Base-by-base conservation (phyloP, 495 filamentous ascomycete genomes). In the Aspergillus ellipticus region DNA sequence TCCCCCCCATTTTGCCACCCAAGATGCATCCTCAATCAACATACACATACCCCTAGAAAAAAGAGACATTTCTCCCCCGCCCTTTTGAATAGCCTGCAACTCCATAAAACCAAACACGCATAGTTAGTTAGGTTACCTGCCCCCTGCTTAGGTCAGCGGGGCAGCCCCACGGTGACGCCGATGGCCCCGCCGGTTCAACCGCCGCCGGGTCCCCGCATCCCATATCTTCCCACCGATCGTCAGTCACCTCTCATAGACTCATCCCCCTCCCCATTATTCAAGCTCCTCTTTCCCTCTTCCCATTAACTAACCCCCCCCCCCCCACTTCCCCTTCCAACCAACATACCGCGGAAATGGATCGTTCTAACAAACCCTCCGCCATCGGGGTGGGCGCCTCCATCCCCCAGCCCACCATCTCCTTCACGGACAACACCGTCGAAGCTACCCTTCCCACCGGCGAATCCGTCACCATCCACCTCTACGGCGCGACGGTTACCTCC, bases 401-500 rank as follows among this genome's bases (percentile, higher is more conserved):
- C 2, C 79, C 83, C 21, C 86, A 87, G 24, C 82, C 89, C 9
- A 81, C 82, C 58, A 82, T 95, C 61, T 82, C 80, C 67, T 81
- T 90, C 70, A 66, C 80, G 52, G 82, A 86, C 66, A 85, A 86
- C 68, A 77, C 78, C 53, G 82, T 96, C 41, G 81, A 82, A 24
- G 89, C 90, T 54, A 80, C 79, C 49, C 76, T 97, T 57, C 88
- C 94, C 10, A 88, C 88, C 10, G 90, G 95, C 58, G 92, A 97
- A 70, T 88, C 82, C 45, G 83, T 96, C 60, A 83, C 89, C 48
- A 79, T 99, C 45, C 79, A 97, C 48, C 84, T 97, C 10, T 89
- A 90, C 66, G 95, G 95, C 53, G 95, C 95, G 0, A 97, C 95
- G 9, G 86, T 97, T 54, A 87, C 87, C 54, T 90, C 86, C 62